Conservation (phyloP, 306 rosid genomes). For the Styphnolobium japonicum region DNA sequence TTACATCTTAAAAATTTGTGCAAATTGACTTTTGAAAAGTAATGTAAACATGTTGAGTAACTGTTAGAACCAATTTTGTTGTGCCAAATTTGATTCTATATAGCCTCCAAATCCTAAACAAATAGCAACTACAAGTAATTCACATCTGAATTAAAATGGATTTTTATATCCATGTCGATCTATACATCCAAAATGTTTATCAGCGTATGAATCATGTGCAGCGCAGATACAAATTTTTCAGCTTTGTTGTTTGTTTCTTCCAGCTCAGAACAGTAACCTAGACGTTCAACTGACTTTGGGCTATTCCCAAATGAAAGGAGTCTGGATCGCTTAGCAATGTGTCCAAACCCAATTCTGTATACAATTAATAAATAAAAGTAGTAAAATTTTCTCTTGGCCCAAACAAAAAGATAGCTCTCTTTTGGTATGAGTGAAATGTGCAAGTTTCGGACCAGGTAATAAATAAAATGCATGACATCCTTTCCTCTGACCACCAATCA, state of each 20-base stretch:
- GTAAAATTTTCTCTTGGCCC: background rate
- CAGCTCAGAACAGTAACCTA: background rate
- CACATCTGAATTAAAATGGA: background rate
- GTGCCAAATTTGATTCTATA: background rate
- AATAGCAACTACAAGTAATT: background rate
- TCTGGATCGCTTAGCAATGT: background rate
- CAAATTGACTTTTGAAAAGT: background rate
- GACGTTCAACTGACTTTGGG: background rate
- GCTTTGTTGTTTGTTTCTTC: too few relatives aligned
- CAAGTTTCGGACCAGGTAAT: background rate
- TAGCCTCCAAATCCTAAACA: background rate
- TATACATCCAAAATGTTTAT: background rate
- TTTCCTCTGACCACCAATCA: conserved; percentile 29
- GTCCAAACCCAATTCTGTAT: background rate
- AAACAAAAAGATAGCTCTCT: too few relatives aligned
- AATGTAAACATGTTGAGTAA: background rate
- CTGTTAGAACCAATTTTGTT: background rate
- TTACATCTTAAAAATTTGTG: background rate
- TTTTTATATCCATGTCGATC: background rate
- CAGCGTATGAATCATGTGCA: too few relatives aligned
- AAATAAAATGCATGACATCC: background rate
- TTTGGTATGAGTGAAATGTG: background rate
- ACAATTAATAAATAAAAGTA: background rate
- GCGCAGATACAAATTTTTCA: background rate
- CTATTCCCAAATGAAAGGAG: background rate